Evolutionary conservation across 306 rosid genomes (phyloP).

Genomic region (Trifolium fragiferum): DNA sequence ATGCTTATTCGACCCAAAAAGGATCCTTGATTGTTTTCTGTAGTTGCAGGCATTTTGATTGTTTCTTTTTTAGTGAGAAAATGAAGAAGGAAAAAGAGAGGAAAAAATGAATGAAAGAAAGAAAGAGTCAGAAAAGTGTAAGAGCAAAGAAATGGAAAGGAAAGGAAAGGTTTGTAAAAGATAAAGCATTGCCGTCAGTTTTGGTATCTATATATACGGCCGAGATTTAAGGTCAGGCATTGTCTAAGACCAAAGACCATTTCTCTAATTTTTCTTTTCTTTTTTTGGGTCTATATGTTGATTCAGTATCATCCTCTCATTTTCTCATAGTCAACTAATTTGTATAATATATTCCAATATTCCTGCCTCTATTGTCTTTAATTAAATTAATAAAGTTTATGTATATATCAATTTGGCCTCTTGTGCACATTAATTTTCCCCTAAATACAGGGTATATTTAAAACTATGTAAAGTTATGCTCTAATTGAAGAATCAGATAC

Average conservation of each 20-base stretch:
- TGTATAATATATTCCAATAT: not conserved
- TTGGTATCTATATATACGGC: constrained; percentile 39
- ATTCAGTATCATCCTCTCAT: constrained; percentile 25
- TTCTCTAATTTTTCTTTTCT: constrained; percentile 44
- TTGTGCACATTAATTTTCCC: no score
- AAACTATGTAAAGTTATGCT: no score
- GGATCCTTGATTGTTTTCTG: constrained; percentile 73
- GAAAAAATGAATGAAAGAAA: not conserved
- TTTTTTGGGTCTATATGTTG: constrained; percentile 45
- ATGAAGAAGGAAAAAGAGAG: not conserved
- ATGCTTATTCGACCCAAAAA: constrained; percentile 91
- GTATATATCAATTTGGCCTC: no score
- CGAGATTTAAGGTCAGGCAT: constrained; percentile 44
- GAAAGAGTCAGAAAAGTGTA: constrained; percentile 9
- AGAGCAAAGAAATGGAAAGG: not conserved
- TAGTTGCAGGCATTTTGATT: constrained; percentile 70
- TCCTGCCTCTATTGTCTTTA: not conserved
- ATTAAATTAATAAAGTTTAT: no score
- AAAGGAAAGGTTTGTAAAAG: constrained; percentile 33
- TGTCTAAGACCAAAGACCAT: constrained; percentile 46
- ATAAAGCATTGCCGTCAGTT: constrained; percentile 32
- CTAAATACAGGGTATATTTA: no score
- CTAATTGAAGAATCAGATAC: no score
- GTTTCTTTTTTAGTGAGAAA: no score
- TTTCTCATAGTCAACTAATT: constrained; percentile 36